These are phyloP conservation scores for Diplodia scrobiculata DNA, from an alignment of 2,329 filamentous ascomycete species.

Conservation along the genomic window DNA sequence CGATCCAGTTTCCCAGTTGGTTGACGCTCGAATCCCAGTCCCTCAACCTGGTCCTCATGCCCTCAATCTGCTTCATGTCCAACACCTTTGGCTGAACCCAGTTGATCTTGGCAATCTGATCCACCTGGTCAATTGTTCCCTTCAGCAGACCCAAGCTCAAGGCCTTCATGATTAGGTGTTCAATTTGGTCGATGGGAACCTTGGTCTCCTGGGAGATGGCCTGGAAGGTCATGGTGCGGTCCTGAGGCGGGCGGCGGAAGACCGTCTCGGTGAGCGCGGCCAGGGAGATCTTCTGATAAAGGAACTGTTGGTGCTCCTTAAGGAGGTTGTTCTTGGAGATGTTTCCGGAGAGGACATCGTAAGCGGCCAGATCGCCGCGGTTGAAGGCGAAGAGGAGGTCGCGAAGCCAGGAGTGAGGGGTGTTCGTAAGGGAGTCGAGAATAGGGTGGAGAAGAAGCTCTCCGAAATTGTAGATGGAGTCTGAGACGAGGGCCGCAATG, in stretches of 20 bases:
- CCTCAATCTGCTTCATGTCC: constrained; percentile 91
- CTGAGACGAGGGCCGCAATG: constrained; percentile 87
- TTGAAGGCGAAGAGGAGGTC: constrained; percentile 98
- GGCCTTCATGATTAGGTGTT: constrained; percentile 99
- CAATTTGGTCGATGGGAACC: constrained; percentile 86
- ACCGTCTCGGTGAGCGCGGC: constrained; percentile 92
- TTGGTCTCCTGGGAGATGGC: constrained; percentile 92
- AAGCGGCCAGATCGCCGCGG: constrained; percentile 84
- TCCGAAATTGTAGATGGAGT: constrained; percentile 98
- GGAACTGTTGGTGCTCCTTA: constrained; percentile 74
- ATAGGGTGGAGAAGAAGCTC: constrained; percentile 98
- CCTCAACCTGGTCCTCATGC: constrained; percentile 81
- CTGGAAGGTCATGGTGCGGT: constrained; percentile 88
- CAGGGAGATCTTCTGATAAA: constrained; percentile 98
- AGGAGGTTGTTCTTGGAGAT: constrained; percentile 79
- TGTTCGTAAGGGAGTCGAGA: constrained; percentile 76
- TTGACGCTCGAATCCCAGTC: constrained; percentile 98
- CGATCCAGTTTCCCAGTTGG: constrained; percentile 95
- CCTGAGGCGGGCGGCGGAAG: constrained; percentile 91
- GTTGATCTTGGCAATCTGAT: constrained; percentile 88
- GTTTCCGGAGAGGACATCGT: constrained; percentile 78
- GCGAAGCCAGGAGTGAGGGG: constrained; percentile 81
- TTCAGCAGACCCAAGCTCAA: constrained; percentile 85
- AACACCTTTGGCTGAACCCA: constrained; percentile 99
- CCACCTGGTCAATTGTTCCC: constrained; percentile 95